phyloP scores from a whole-genome alignment of 2,329 filamentous ascomycete genomes.

The Colletotrichum nymphaeae region DNA sequence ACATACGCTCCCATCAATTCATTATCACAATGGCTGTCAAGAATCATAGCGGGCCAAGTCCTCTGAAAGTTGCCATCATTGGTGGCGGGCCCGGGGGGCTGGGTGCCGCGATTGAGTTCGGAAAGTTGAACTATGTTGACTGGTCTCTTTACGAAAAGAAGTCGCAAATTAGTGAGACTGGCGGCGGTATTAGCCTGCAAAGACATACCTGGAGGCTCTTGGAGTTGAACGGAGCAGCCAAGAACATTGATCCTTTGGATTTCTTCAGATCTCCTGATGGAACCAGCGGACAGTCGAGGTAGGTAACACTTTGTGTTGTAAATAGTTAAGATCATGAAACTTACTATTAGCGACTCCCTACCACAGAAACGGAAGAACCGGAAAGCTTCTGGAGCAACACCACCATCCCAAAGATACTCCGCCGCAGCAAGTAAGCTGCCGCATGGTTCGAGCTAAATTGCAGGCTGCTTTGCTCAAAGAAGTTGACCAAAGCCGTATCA shows the following conservation, averaged over 20 bases:
- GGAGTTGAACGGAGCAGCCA: constrained; percentile 45
- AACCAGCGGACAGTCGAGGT: constrained; percentile 42
- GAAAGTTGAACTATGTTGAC: constrained; percentile 43
- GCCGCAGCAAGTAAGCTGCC: constrained; percentile 41
- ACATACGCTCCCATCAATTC: background rate
- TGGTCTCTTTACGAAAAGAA: constrained; percentile 51
- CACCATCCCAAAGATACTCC: constrained; percentile 39
- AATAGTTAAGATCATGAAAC: too few species aligned
- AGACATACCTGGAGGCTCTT: constrained; percentile 49
- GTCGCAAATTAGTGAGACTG: constrained; percentile 48
- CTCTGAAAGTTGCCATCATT: constrained; percentile 40
- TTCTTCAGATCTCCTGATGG: constrained; percentile 43
- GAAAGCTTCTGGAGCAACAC: constrained; percentile 41
- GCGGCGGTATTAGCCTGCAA: constrained; percentile 50
- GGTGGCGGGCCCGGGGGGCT: constrained; percentile 42
- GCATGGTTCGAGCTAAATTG: constrained; percentile 50
- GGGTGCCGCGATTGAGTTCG: constrained; percentile 47
- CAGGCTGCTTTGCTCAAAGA: constrained; percentile 60
- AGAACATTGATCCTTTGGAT: constrained; percentile 44
- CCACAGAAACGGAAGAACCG: constrained; percentile 46
- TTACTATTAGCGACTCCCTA: too few species aligned
- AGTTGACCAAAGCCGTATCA: constrained; percentile 55
- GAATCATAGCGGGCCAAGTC: background rate
- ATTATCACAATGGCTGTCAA: background rate
- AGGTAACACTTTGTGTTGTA: background rate